Evolutionary conservation across 2,329 filamentous ascomycete genomes (phyloP).

Genomic region (Periglandula ipomoeae): DNA sequence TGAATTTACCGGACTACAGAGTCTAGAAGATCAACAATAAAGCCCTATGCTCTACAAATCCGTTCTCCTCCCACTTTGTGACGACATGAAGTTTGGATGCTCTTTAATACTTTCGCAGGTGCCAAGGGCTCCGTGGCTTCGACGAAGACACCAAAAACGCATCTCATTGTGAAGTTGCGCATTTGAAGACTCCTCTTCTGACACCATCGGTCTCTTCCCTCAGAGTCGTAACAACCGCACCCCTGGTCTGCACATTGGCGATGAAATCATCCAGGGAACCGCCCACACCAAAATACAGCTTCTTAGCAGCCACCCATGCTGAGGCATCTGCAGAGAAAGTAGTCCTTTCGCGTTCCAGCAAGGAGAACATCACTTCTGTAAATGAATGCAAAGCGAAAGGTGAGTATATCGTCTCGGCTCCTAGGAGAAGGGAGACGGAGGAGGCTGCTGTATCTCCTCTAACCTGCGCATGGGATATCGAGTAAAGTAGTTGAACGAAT

Average conservation of each 20-base stretch:
- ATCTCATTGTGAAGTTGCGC: background rate
- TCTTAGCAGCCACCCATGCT: conserved; percentile 66
- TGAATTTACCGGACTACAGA: background rate
- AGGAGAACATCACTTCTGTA: conserved; percentile 52
- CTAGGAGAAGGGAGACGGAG: conserved; percentile 47
- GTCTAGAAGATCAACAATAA: no score
- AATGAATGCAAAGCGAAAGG: conserved; percentile 62
- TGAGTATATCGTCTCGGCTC: conserved; percentile 77
- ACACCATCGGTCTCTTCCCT: conserved; percentile 54
- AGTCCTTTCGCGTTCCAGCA: conserved; percentile 40
- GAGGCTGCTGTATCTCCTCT: background rate
- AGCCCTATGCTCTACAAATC: no score
- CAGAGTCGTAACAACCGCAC: conserved; percentile 38
- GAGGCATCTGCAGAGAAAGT: conserved; percentile 34
- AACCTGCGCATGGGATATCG: conserved; percentile 8
- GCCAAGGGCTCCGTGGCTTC: no score
- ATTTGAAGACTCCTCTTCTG: conserved; percentile 47
- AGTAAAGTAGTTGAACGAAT: conserved; percentile 52
- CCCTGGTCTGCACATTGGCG: conserved; percentile 37
- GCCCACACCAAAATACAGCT: conserved; percentile 76
- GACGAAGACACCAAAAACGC: no score
- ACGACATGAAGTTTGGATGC: no score
- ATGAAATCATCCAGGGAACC: conserved; percentile 72
- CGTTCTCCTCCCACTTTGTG: no score
- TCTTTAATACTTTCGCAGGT: no score